These are phyloP conservation scores for Lactarius pseudohatsudake DNA, from an alignment of 768 basidiomycete genomes.

Conservation along the genomic window DNA sequence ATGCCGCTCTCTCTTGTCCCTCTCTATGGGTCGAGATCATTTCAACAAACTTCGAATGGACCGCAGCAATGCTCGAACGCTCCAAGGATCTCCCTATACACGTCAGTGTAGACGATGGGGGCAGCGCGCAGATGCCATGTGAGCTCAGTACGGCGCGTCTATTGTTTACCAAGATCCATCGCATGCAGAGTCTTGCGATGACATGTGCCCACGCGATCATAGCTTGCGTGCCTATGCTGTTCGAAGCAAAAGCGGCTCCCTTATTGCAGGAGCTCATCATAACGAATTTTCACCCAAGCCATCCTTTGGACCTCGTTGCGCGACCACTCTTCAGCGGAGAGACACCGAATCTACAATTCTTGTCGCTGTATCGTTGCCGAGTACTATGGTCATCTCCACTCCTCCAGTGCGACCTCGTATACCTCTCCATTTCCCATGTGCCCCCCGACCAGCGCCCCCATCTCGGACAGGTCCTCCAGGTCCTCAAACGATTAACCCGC, in stretches of 20 bases:
- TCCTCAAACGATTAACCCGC: slow-evolving; percentile 15
- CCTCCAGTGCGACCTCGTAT: slow-evolving; percentile 24
- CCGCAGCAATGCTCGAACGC: slow-evolving; percentile 25
- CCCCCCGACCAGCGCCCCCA: slow-evolving; percentile 9
- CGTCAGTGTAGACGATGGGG: slow-evolving; percentile 23
- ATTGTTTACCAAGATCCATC: slow-evolving; percentile 18
- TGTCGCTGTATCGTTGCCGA: slow-evolving; percentile 21
- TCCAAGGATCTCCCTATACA: slow-evolving; percentile 23
- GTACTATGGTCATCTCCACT: slow-evolving; percentile 26
- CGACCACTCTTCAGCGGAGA: slow-evolving; percentile 19
- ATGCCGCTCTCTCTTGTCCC: slow-evolving; percentile 20
- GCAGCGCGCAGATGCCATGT: slow-evolving; percentile 10
- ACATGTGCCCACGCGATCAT: slow-evolving; percentile 12
- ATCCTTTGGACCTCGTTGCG: slow-evolving; percentile 9
- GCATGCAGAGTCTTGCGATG: slow-evolving; percentile 24
- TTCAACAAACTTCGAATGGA: slow-evolving; percentile 24
- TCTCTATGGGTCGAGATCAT: slow-evolving; percentile 25
- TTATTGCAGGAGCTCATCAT: slow-evolving; percentile 22
- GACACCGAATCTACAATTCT: slow-evolving; percentile 19
- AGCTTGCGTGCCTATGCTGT: slow-evolving; percentile 19
- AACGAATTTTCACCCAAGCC: slow-evolving; percentile 19
- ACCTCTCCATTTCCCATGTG: slow-evolving; percentile 25
- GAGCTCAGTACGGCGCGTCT: slow-evolving; percentile 13
- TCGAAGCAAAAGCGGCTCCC: slow-evolving; percentile 14
- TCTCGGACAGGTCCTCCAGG: slow-evolving; percentile 17